Percentiles rank a stretch among this genome's conserved stretches.
Evolutionary conservation across 2,329 filamentous ascomycete species (phyloP).

Genomic region (Penicillium sp.): DNA sequence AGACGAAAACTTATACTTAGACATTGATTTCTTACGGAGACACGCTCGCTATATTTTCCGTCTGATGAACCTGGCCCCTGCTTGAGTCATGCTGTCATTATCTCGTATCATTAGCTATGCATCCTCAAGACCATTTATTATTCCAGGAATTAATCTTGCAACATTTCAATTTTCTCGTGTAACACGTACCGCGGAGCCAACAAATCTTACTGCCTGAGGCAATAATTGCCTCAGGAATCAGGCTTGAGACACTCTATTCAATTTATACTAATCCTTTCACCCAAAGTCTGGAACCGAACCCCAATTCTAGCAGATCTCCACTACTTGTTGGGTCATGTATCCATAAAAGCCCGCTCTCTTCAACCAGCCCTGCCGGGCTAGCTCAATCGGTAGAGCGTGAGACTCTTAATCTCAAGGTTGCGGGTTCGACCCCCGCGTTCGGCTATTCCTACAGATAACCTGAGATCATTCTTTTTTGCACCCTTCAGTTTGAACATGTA

Average conservation of each 20-base stretch:
- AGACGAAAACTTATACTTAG: too few species aligned
- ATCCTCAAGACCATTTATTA: too few species aligned
- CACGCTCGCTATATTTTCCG: too few species aligned
- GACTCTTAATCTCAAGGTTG: conserved; percentile 53
- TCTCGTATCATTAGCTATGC: too few species aligned
- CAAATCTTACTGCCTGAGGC: background rate
- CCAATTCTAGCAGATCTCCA: background rate
- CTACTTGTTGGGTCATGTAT: background rate
- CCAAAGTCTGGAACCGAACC: background rate
- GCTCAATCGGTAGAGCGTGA: conserved; percentile 57
- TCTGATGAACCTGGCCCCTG: too few species aligned
- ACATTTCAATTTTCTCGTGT: too few species aligned
- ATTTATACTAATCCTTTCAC: background rate
- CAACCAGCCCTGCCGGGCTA: conserved; percentile 46
- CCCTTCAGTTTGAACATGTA: background rate
- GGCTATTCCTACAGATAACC: conserved; percentile 33
- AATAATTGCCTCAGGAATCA: too few species aligned
- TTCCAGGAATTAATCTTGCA: too few species aligned
- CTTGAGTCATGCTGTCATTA: too few species aligned
- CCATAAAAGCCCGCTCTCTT: conserved; percentile 1
- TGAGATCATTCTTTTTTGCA: conserved; percentile 5
- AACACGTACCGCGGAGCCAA: too few species aligned
- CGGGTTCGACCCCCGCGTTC: conserved; percentile 50
- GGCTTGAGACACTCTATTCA: too few species aligned
- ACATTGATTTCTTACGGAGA: too few species aligned